Percentiles rank a stretch among this genome's conserved stretches.
These are phyloP conservation scores for Mortierella antarctica DNA, from an alignment of 192 early-diverging fungal species.

Conservation along the genomic window DNA sequence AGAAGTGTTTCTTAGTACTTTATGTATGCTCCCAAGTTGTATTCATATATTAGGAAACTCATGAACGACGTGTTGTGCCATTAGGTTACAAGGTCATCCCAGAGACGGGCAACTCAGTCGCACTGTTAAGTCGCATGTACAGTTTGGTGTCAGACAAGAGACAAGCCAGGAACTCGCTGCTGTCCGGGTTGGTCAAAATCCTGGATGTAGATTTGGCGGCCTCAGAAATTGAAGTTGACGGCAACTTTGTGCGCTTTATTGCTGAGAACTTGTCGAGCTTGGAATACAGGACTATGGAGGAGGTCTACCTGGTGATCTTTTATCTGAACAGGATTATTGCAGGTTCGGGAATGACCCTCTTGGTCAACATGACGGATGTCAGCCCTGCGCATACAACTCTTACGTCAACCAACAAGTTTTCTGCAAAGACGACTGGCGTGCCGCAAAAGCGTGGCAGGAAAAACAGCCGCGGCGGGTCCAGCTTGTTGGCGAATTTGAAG, in stretches of 20 bases:
- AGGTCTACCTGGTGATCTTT: slow-evolving; percentile 82
- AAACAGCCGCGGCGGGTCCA: too few relatives aligned
- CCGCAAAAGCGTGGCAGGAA: too few relatives aligned
- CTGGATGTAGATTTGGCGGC: slow-evolving; percentile 71
- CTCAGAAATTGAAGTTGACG: slow-evolving; percentile 53
- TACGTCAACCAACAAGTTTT: neutral
- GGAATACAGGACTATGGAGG: slow-evolving; percentile 83
- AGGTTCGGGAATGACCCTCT: slow-evolving; percentile 67
- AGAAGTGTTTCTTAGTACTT: slow-evolving; percentile 5
- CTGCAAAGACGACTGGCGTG: neutral
- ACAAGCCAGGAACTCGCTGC: slow-evolving; percentile 77
- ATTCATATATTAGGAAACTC: neutral
- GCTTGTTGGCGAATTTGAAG: neutral
- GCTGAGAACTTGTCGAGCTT: slow-evolving; percentile 86
- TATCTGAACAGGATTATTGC: slow-evolving; percentile 79
- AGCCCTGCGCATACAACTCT: neutral
- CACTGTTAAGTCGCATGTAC: slow-evolving; percentile 77
- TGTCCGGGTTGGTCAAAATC: slow-evolving; percentile 71
- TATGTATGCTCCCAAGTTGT: neutral
- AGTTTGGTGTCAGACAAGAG: slow-evolving; percentile 72
- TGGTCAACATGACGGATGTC: slow-evolving; percentile 14
- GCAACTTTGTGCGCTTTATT: slow-evolving; percentile 76
- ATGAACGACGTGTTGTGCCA: neutral
- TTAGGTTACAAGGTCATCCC: slow-evolving; percentile 44
- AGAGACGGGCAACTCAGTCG: slow-evolving; percentile 56